Evolutionary conservation across 2,329 filamentous ascomycete species (phyloP).

Genomic region (Juglanconis sp.): DNA sequence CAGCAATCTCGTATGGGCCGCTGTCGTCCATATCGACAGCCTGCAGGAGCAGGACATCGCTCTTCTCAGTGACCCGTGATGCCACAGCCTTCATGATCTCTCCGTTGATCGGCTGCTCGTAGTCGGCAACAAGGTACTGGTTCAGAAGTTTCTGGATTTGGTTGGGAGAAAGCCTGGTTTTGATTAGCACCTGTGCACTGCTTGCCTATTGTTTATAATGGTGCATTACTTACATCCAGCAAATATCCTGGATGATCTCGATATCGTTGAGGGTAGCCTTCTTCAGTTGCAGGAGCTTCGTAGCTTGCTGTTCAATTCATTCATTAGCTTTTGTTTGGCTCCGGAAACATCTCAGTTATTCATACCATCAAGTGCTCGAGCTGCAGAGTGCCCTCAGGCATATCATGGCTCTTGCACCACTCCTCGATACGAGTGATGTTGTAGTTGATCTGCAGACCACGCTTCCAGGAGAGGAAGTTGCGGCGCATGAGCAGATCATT

Average conservation of each 20-base stretch:
- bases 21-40: conserved; percentile 99
- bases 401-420: conserved; percentile 99
- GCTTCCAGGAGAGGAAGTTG: conserved; percentile 99
- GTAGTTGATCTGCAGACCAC: conserved; percentile 98
- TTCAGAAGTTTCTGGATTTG: conserved; percentile 99
- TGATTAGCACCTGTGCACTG: conserved; percentile 2
- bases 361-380: conserved; percentile 94
- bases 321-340: conserved; percentile 26
- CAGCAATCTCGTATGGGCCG: conserved; percentile 96
- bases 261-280: conserved; percentile 99
- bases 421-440: conserved; percentile 99
- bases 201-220: neutral
- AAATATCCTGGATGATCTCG: conserved; percentile 99
- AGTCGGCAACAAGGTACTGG: conserved; percentile 97
- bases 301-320: conserved; percentile 69
- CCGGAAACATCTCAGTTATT: neutral
- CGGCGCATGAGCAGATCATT: conserved; percentile 96
- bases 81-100: conserved; percentile 99
- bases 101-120: conserved; percentile 98
- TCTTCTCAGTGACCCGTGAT: conserved; percentile 95
- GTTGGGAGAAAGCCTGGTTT: conserved; percentile 81
- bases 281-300: conserved; percentile 96
- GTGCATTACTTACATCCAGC: conserved; percentile 81
- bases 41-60: conserved; percentile 86
- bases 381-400: conserved; percentile 96